A percentile compares a stretch with the other conserved stretches of the same genome.
Conservation (phyloP, 2,329 filamentous ascomycete species). For the Dactylellina parvicollis region DNA sequence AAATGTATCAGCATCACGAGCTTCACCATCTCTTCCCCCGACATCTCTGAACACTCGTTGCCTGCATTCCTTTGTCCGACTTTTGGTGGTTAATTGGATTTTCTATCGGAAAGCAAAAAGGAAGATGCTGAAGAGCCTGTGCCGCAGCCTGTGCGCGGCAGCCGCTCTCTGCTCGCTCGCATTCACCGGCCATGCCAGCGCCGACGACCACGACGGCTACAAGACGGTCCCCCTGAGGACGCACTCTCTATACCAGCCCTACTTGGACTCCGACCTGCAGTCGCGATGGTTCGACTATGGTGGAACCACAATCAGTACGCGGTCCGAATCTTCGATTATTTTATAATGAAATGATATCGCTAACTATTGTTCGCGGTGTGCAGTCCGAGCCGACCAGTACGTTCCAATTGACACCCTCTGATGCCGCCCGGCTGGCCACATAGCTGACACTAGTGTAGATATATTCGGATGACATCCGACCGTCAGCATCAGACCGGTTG, state of each 20-base stretch:
- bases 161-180: constrained; percentile 42
- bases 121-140: constrained; percentile 42
- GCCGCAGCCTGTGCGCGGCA: constrained; percentile 49
- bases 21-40: constrained; percentile 17
- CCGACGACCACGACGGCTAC: constrained; percentile 60
- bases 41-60: neutral
- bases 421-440: neutral
- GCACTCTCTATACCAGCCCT: constrained; percentile 85
- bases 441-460: constrained; percentile 66
- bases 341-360: neutral
- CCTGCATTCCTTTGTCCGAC: constrained; percentile 12
- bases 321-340: constrained; percentile 61
- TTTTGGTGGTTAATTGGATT: neutral
- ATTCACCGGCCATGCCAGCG: constrained; percentile 68
- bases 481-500: constrained; percentile 89
- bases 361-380: neutral
- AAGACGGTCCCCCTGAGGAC: constrained; percentile 73
- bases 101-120: neutral
- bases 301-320: constrained; percentile 79
- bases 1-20: constrained; percentile 37
- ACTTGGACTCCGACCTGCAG: constrained; percentile 97
- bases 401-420: constrained; percentile 3
- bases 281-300: constrained; percentile 99
- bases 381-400: constrained; percentile 69
- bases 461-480: constrained; percentile 91